phyloP scores from a whole-genome alignment of 805 yeast genomes.

The Naumovozyma baii region DNA sequence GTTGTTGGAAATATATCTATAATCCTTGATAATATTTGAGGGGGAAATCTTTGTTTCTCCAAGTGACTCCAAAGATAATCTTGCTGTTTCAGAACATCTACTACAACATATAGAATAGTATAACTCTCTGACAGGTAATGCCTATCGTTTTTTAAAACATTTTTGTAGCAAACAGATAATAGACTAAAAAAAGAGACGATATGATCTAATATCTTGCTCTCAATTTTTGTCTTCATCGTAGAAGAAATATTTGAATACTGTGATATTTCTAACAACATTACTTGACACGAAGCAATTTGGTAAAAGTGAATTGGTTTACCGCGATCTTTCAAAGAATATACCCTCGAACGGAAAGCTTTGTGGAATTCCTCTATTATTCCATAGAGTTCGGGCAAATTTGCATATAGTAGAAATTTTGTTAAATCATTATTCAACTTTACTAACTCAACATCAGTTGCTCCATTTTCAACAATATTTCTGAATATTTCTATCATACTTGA shows the following conservation, averaged over 20 bases:
- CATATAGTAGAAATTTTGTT: conserved; percentile 13
- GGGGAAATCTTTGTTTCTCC: conserved; percentile 7
- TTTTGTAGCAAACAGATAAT: conserved; percentile 13
- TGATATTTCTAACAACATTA: conserved; percentile 21
- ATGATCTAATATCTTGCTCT: conserved; percentile 17
- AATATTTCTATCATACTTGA: conserved; percentile 10
- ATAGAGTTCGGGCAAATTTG: conserved; percentile 14
- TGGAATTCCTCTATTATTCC: conserved; percentile 19
- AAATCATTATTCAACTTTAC: conserved; percentile 8
- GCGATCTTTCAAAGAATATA: conserved; percentile 11
- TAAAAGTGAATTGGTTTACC: conserved; percentile 29
- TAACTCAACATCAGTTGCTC: conserved; percentile 23
- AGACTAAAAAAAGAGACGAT: conserved; percentile 22
- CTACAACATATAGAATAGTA: conserved; percentile 13
- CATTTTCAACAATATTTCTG: conserved; percentile 15
- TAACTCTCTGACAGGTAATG: conserved; percentile 12
- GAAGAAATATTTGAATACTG: conserved; percentile 14
- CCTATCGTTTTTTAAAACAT: conserved; percentile 1
- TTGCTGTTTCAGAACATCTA: conserved; percentile 4
- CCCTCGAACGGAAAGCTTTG: conserved; percentile 19
- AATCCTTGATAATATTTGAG: conserved; percentile 12
- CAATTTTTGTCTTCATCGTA: conserved; percentile 8
- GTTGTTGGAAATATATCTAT: conserved; percentile 15
- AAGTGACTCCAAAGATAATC: conserved; percentile 18
- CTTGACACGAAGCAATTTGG: conserved; percentile 23